These are phyloP conservation scores for Murraya koenigii DNA, from an alignment of 345 rosid species.

Conservation along the genomic window DNA sequence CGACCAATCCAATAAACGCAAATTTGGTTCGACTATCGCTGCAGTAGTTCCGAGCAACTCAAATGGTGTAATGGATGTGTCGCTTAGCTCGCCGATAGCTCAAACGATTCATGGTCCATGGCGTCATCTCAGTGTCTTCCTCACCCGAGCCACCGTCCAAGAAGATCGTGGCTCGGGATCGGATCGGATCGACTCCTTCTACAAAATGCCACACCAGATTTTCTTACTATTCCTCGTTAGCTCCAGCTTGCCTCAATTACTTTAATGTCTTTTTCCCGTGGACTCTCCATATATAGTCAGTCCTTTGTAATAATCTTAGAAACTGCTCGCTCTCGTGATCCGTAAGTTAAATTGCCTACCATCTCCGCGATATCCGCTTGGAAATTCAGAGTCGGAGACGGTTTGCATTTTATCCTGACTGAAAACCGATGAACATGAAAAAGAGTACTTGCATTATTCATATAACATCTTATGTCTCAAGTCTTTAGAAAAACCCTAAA, in stretches of 20 bases:
- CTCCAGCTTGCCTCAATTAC: slow-evolving; percentile 4
- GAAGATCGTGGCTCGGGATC: slow-evolving; percentile 37
- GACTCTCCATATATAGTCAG: slow-evolving; percentile 4
- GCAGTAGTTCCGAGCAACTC: slow-evolving; percentile 58
- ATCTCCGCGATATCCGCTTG: slow-evolving; percentile 45
- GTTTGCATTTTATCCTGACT: slow-evolving; percentile 57
- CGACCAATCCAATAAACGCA: slow-evolving; percentile 41
- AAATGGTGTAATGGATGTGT: slow-evolving; percentile 60
- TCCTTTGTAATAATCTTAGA: slow-evolving; percentile 22
- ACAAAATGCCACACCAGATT: slow-evolving; percentile 24
- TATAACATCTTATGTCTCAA: background rate
- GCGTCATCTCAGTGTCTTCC: slow-evolving; percentile 49
- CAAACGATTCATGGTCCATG: slow-evolving; percentile 50
- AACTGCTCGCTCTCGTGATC: slow-evolving; percentile 1
- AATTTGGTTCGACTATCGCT: slow-evolving; percentile 28
- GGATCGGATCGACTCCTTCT: background rate
- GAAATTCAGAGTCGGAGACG: slow-evolving; percentile 43
- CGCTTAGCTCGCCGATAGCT: slow-evolving; percentile 57
- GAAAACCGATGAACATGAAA: slow-evolving; percentile 1
- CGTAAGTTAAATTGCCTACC: slow-evolving; percentile 54
- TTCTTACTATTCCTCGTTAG: slow-evolving; percentile 37
- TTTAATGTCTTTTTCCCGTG: background rate
- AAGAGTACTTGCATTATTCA: slow-evolving; percentile 23
- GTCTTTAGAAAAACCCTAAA: background rate
- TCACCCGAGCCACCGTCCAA: slow-evolving; percentile 55